Base-by-base conservation (phyloP, 305 asterid species). In the Rubia tinctorum region DNA sequence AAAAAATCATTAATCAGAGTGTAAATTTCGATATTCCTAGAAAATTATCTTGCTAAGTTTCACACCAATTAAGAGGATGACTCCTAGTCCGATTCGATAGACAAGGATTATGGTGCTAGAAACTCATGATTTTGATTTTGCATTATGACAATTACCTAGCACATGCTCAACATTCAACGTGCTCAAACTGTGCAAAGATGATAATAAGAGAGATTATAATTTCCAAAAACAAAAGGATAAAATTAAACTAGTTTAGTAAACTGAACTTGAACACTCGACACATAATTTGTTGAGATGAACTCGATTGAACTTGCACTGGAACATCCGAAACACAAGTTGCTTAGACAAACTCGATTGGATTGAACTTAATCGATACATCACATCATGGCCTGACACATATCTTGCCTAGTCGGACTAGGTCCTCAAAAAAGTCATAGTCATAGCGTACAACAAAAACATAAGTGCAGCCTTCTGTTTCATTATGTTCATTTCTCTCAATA, bases 381-480 rank as follows among this genome's bases (percentile, higher is more conserved):
- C 55, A 56, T 71, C 47, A 71, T 22, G 68, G 75, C 75, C 75
- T 42, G 59, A 49, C 30, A 59, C 75, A 71, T 14, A 71, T 14
- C 45, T 10, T 71, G 58, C 22, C 42, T 42, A 71, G 67, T 22
- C 10, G 75, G 42, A 42, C 75, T 59, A 44, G 75, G 14, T 71
- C 75, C 68, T 71, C 91, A 75, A 59, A 15, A 42, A 68, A 73
- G 78, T 89, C 91, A 7, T 63, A 75, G 77, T 89, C 95, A n/a
- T 77, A 91, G n/a, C 88, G 89, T 49, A 91, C 92, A 9, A 66
- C 78, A 79, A 91, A 91, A 74, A 80, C 70, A 79, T 97, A 93
- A 11, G 86, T 78, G 85, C 98, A 93, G 22, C 60, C 44, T 53
- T 77, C 74, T n/a, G 56, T 72, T 12, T 66, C 71, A 65, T 82